These are phyloP conservation scores for Cordyceps javanica DNA, from an alignment of 2,329 filamentous ascomycete species.

Conservation along the genomic window DNA sequence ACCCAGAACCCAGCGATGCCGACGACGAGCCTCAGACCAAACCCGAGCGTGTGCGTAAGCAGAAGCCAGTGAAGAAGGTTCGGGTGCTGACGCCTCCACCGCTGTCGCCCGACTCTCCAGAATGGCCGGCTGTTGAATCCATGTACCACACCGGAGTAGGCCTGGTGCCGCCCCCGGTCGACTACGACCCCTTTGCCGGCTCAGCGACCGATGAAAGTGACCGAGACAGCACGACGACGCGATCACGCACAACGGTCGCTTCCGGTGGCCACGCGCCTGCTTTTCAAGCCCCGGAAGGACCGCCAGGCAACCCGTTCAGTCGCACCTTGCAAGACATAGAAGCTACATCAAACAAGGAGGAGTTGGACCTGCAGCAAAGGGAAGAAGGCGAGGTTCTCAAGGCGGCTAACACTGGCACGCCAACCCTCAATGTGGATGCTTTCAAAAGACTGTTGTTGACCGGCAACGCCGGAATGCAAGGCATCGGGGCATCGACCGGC, in stretches of 20 bases:
- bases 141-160: conserved; percentile 16
- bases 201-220: conserved; percentile 24
- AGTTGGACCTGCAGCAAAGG: conserved; percentile 25
- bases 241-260: conserved; percentile 18
- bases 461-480: conserved; percentile 45
- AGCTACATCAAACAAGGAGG: conserved; percentile 20
- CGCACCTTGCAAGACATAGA: conserved; percentile 49
- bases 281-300: conserved; percentile 8
- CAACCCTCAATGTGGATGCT: conserved; percentile 66
- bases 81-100: conserved; percentile 60
- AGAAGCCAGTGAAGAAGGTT: conserved; percentile 60
- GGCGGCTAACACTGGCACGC: conserved; percentile 29
- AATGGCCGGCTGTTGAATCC: conserved; percentile 22
- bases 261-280: neutral
- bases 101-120: conserved; percentile 47
- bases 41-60: conserved; percentile 22
- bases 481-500: neutral
- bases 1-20: conserved; percentile 16
- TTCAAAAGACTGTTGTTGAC: conserved; percentile 74
- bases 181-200: conserved; percentile 28
- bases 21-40: neutral
- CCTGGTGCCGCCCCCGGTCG: conserved; percentile 19
- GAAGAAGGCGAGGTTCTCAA: conserved; percentile 27
- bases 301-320: conserved; percentile 42
- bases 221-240: conserved; percentile 21